phyloP scores from a whole-genome alignment of 257 asterid species.

The Solanum virginianum region DNA sequence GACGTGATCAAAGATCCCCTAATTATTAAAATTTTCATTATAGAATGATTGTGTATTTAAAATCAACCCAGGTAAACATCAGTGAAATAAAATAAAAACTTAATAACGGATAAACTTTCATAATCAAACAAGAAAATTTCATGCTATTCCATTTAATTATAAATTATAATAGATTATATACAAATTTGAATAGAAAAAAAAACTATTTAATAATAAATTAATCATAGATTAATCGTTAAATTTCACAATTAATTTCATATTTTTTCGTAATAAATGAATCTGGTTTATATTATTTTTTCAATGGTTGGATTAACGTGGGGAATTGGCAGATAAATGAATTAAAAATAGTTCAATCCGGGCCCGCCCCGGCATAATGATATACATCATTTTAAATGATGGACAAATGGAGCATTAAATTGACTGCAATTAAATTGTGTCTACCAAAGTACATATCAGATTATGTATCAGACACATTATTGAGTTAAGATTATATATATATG shows the following conservation, averaged over 20 bases:
- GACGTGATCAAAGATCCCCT: not conserved
- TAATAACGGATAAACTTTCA: too few relatives aligned
- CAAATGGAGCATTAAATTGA: not conserved
- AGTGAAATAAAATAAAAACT: too few relatives aligned
- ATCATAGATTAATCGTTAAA: too few relatives aligned
- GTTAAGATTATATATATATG: too few relatives aligned
- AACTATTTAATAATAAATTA: too few relatives aligned
- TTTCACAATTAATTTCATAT: too few relatives aligned
- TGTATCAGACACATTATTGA: too few relatives aligned
- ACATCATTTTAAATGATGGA: not conserved
- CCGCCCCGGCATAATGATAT: not conserved
- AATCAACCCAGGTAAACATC: not conserved
- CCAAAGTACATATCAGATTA: not conserved
- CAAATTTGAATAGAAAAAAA: too few relatives aligned
- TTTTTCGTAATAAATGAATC: not conserved
- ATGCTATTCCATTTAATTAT: too few relatives aligned
- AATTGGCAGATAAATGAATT: not conserved
- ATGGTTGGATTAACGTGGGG: not conserved
- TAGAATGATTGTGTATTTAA: not conserved
- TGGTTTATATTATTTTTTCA: not conserved
- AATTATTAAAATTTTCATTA: not conserved
- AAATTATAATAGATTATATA: too few relatives aligned
- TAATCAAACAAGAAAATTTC: too few relatives aligned
- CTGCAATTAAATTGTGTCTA: not conserved
- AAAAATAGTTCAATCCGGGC: not conserved